Evolutionary conservation across 2,329 filamentous ascomycete species (phyloP), one percentile per base, ranked within the genome.

Genomic region (Aspergillus viridinutans): DNA sequence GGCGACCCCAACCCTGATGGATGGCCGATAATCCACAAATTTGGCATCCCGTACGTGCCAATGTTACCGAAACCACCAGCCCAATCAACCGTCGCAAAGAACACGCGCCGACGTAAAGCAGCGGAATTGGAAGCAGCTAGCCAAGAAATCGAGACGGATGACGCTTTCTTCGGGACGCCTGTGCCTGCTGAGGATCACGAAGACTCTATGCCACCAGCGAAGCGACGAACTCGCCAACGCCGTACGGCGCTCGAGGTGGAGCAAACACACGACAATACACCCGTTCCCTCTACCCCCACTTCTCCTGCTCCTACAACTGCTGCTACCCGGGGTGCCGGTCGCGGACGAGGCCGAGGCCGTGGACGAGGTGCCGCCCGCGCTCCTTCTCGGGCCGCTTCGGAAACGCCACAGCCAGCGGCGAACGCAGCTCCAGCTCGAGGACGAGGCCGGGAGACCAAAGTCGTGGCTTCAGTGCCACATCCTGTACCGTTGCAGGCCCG

Each of bases 1-100:
- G 67, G 67, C 26, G 68, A 65, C 14, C 68, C 65, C 14, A 79
- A 79, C 54, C 67, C 73, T 21, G 76, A 79, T 64, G 73, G 73
- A 25, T 78, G 75, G 72, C 64, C 61, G 14, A 67, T 69, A 6
- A 62, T 77, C 56, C 61, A 64, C n/a, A 73, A 64, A 35, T 67
- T 76, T 52, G 74, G 72, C 12, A 63, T 71, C 12, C 71, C 74
- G 21, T 69, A 71, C 48, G 64, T 72, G 21, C 73, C 74, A n/a
- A 70, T 67, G 51, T 62, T 72, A 49, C 72, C 69, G 55, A 69
- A 74, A 42, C 64, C 63, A 3, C 72, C 71, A 4, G 60, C 61
- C 21, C 65, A 69, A 49, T 67, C 67, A 29, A 57, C 63, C 21
- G 56, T 65, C 23, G 63, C 58, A 3, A 72, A 73, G 59, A 58